Evolutionary conservation across 331 rosid species (phyloP).

Genomic region (Quercus phellos): DNA sequence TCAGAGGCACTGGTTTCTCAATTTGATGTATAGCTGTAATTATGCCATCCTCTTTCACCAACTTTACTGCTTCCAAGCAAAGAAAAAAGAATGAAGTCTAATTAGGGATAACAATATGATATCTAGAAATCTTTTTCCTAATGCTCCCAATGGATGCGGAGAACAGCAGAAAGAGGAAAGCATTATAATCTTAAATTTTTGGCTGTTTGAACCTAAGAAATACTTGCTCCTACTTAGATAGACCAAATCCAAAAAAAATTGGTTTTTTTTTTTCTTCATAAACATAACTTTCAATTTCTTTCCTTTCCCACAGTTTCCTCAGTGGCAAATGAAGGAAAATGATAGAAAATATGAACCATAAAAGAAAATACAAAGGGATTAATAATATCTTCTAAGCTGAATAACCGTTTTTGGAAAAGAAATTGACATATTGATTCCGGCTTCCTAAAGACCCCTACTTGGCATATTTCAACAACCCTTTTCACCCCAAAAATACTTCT

Average conservation of each 20-base stretch:
- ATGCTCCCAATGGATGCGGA: background rate
- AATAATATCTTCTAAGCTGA: no score
- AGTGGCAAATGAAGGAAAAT: background rate
- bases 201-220: no score
- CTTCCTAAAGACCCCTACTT: no score
- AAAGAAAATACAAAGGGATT: no score
- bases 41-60: slow-evolving; percentile 33
- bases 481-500: background rate
- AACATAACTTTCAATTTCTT: no score
- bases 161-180: background rate
- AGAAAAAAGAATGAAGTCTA: background rate
- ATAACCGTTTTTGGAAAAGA: no score
- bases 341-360: background rate
- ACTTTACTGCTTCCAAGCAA: slow-evolving; percentile 34
- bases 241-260: no score
- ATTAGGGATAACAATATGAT: background rate
- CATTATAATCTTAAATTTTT: background rate
- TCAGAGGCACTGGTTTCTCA: slow-evolving; percentile 7
- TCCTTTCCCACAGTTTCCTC: no score
- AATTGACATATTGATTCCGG: no score
- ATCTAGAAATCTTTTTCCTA: background rate
- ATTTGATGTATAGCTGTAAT: slow-evolving; percentile 27
- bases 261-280: no score
- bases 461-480: background rate
- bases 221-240: no score